These are phyloP conservation scores for Leptographium galeiforme DNA, from an alignment of 2,329 filamentous ascomycete genomes.

Conservation along the genomic window DNA sequence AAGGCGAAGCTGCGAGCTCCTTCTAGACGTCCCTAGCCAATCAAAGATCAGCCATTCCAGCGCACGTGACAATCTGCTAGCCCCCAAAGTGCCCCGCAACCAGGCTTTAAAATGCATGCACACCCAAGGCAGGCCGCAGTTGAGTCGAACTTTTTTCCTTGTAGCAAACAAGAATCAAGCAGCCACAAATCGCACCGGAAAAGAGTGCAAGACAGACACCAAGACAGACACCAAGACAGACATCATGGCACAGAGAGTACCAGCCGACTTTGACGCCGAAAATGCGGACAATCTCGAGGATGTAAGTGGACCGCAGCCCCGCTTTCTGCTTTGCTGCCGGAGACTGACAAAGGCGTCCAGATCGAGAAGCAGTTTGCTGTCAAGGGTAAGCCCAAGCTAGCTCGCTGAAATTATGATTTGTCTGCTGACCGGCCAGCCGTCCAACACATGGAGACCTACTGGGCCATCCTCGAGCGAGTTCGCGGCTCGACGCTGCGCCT, in stretches of 20 bases:
- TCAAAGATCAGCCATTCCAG: not conserved
- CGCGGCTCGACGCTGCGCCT: conserved; percentile 79
- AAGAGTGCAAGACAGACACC: not conserved
- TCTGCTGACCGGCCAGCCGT: conserved; percentile 42
- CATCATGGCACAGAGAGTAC: conserved; percentile 20
- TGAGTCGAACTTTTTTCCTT: not conserved
- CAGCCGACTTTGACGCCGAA: conserved; percentile 47
- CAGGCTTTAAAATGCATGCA: not conserved
- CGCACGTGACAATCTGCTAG: not conserved
- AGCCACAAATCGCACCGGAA: no score
- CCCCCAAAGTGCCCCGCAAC: not conserved
- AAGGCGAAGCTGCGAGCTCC: not conserved
- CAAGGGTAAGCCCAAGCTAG: conserved; percentile 48
- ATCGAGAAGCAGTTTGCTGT: conserved; percentile 99
- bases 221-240: not conserved
- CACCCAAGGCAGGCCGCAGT: not conserved
- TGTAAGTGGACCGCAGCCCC: conserved; percentile 23
- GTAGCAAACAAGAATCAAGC: no score
- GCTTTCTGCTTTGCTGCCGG: not conserved
- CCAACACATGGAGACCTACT: conserved; percentile 94
- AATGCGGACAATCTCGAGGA: conserved; percentile 41
- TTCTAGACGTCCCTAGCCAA: not conserved
- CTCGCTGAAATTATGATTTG: not conserved
- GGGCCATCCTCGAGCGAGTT: conserved; percentile 84
- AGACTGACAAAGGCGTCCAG: conserved; percentile 27